Conservation (phyloP, 1,139 yeast species). For the Candida labiduridarum region DNA sequence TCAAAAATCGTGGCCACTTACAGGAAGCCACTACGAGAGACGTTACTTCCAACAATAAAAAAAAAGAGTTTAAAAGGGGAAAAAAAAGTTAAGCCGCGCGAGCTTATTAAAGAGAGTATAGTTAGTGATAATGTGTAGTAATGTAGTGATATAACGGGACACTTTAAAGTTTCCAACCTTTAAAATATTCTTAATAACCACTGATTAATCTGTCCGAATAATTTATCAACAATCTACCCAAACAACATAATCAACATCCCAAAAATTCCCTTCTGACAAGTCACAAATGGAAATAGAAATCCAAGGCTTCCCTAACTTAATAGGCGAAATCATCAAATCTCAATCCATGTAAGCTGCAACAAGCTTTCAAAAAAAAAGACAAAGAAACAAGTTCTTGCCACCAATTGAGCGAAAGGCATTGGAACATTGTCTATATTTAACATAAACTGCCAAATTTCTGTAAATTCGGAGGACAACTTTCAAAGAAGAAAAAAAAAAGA, state of each 20-base stretch:
- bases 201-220: slow-evolving; percentile 48
- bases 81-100: background rate
- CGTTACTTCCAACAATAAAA: too few species aligned
- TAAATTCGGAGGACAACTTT: slow-evolving; percentile 43
- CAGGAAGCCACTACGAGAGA: too few species aligned
- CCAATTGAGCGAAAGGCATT: slow-evolving; percentile 9
- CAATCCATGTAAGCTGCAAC: slow-evolving; percentile 12
- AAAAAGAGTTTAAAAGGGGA: too few species aligned
- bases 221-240: slow-evolving; percentile 37
- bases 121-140: background rate
- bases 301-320: slow-evolving; percentile 46
- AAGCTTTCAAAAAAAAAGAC: slow-evolving; percentile 17
- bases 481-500: slow-evolving; percentile 24
- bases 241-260: slow-evolving; percentile 25
- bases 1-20: background rate
- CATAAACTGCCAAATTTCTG: slow-evolving; percentile 34
- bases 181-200: slow-evolving; percentile 53
- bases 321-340: slow-evolving; percentile 40
- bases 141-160: slow-evolving; percentile 65
- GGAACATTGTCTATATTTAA: slow-evolving; percentile 17
- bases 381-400: slow-evolving; percentile 13
- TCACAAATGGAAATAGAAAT: slow-evolving; percentile 10
- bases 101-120: background rate
- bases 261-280: slow-evolving; percentile 19
- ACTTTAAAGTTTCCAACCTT: slow-evolving; percentile 42